Evolutionary conservation across 106 monocot species (phyloP).

Genomic region (Dendrobium nobile): DNA sequence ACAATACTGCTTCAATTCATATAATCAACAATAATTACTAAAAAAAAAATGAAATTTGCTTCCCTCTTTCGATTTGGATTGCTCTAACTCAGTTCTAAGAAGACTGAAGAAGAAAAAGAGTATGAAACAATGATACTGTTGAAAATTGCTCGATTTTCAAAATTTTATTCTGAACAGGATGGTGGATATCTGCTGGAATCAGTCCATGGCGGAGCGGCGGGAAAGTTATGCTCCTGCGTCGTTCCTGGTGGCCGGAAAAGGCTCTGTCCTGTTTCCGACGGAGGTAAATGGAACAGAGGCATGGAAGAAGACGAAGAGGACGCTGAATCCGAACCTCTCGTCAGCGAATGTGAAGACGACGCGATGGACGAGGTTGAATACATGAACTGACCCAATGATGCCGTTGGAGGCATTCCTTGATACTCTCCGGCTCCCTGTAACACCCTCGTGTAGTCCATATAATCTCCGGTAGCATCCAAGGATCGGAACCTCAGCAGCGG

Average conservation of each 20-base stretch:
- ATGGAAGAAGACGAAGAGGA: neutral
- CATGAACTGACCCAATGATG: constrained; percentile 12
- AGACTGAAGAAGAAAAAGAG: too few relatives aligned
- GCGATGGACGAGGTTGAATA: neutral
- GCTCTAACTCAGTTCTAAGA: too few relatives aligned
- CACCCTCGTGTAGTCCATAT: constrained; percentile 29
- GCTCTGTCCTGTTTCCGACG: neutral
- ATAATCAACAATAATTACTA: too few relatives aligned
- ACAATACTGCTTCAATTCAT: too few relatives aligned
- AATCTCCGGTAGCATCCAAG: constrained; percentile 6
- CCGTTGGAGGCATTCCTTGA: neutral
- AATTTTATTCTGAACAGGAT: constrained; percentile 9
- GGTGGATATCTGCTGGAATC: constrained; percentile 8
- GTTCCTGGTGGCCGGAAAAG: neutral
- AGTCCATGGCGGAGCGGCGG: neutral
- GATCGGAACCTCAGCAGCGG: neutral
- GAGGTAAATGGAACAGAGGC: neutral
- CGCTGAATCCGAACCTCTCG: neutral
- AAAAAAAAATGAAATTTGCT: too few relatives aligned
- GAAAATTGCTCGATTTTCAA: neutral
- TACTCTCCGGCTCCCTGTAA: constrained; percentile 22
- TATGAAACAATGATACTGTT: neutral
- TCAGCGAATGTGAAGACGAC: neutral
- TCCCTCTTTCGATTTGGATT: too few relatives aligned
- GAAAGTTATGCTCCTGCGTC: too few relatives aligned